Evolutionary conservation across 2,329 filamentous ascomycete species (phyloP).

Genomic region (Dactylellina leptospora): DNA sequence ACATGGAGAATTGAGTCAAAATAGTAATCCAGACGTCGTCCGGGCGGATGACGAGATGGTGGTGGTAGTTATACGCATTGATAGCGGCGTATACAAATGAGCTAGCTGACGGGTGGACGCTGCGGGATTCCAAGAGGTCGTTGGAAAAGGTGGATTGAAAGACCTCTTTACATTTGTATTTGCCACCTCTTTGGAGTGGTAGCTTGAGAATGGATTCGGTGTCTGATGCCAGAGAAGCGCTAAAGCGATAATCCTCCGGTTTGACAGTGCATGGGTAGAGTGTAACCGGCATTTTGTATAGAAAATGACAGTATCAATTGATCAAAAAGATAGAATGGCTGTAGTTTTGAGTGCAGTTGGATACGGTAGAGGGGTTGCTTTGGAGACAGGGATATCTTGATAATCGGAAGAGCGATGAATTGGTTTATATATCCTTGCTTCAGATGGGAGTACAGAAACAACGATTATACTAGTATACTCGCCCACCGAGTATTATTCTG

Average conservation of each 20-base stretch:
- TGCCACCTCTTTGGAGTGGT: conserved; percentile 21
- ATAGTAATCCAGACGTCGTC: conserved; percentile 68
- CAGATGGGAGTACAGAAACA: too few species aligned
- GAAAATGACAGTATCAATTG: background rate
- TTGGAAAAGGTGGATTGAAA: conserved; percentile 57
- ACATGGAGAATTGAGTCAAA: conserved; percentile 64
- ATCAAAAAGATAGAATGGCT: too few species aligned
- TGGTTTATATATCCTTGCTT: too few species aligned
- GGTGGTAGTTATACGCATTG: conserved; percentile 64
- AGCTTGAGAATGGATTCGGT: conserved; percentile 23
- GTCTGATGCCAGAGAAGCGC: background rate
- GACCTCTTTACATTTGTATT: conserved; percentile 43
- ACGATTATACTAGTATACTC: too few species aligned
- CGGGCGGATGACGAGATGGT: conserved; percentile 64
- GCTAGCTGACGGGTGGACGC: conserved; percentile 58
- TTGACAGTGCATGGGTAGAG: conserved; percentile 25
- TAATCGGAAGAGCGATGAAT: too few species aligned
- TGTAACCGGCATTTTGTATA: conserved; percentile 49
- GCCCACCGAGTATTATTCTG: too few species aligned
- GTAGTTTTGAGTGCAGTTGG: too few species aligned
- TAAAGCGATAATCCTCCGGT: conserved; percentile 25
- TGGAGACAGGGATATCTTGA: too few species aligned
- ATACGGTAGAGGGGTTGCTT: too few species aligned
- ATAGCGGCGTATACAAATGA: conserved; percentile 64
- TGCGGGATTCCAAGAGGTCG: conserved; percentile 40